Conservation (phyloP, 2,329 filamentous ascomycete genomes). For the Aspergillus tamarii region DNA sequence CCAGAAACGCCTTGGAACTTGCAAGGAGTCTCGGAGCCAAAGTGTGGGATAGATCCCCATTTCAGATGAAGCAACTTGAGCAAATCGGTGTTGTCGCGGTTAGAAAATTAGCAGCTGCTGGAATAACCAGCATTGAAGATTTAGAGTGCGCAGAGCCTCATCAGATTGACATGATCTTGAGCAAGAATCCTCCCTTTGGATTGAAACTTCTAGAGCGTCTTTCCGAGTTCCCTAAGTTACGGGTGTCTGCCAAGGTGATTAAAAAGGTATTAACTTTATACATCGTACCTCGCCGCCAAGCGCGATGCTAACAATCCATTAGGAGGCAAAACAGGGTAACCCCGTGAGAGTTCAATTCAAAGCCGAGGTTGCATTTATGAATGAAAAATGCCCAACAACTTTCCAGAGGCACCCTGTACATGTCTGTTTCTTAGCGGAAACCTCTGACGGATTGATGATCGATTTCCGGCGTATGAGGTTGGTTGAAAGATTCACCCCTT, state of each 20-base stretch:
- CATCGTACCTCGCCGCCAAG: slow-evolving; percentile 26
- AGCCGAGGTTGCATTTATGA: slow-evolving; percentile 71
- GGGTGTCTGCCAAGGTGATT: slow-evolving; percentile 56
- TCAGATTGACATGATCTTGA: slow-evolving; percentile 75
- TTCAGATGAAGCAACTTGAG: slow-evolving; percentile 82
- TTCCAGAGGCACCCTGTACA: slow-evolving; percentile 70
- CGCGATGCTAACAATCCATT: slow-evolving; percentile 11
- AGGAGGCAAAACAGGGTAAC: slow-evolving; percentile 42
- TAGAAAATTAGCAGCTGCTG: slow-evolving; percentile 71
- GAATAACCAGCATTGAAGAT: slow-evolving; percentile 71
- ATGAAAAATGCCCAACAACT: slow-evolving; percentile 60
- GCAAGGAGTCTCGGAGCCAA: slow-evolving; percentile 74
- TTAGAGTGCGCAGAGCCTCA: slow-evolving; percentile 68
- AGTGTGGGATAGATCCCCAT: slow-evolving; percentile 79
- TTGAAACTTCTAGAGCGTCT: slow-evolving; percentile 67
- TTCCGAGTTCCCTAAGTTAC: slow-evolving; percentile 71
- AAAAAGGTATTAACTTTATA: slow-evolving; percentile 43
- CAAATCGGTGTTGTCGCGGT: slow-evolving; percentile 76
- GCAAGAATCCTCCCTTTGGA: slow-evolving; percentile 82
- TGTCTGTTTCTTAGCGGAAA: slow-evolving; percentile 74
- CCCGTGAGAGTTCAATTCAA: slow-evolving; percentile 64
- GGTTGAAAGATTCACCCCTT: slow-evolving; percentile 1
- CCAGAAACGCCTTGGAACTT: slow-evolving; percentile 73
- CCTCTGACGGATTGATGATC: slow-evolving; percentile 67
- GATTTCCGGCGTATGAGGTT: slow-evolving; percentile 69